A percentile compares a stretch with the other conserved stretches of the same genome.
phyloP scores from a whole-genome alignment of 768 basidiomycete species.

The Lyophyllum decastes region DNA sequence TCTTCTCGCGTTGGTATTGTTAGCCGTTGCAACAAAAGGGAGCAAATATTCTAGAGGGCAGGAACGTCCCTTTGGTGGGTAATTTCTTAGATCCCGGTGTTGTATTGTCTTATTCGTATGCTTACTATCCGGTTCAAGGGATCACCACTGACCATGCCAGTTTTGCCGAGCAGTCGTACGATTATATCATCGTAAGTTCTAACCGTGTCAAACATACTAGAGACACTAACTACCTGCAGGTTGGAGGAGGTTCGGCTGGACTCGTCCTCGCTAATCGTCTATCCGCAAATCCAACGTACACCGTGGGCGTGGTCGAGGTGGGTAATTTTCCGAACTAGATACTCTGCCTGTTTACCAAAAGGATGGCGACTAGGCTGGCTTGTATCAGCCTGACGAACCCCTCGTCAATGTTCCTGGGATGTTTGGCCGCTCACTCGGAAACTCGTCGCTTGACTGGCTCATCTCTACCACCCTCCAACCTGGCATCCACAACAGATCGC shows the following conservation, averaged over 20 bases:
- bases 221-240: not conserved
- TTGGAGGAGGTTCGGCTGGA: constrained; percentile 24
- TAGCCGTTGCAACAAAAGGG: no score
- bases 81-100: no score
- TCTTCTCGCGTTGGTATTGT: no score
- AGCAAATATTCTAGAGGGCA: no score
- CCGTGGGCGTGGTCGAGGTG: constrained; percentile 27
- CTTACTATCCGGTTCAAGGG: no score
- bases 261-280: constrained; percentile 25
- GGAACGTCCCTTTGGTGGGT: no score
- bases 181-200: constrained; percentile 13
- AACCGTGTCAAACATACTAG: not conserved
- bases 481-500: constrained; percentile 8
- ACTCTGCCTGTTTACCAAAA: not conserved
- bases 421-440: constrained; percentile 5
- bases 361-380: constrained; percentile 19
- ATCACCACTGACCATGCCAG: constrained; percentile 9
- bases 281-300: constrained; percentile 22
- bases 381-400: constrained; percentile 18
- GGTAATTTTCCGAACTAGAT: not conserved
- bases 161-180: constrained; percentile 13
- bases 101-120: no score
- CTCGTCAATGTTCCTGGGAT: constrained; percentile 17
- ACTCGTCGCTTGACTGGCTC: constrained; percentile 12
- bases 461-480: constrained; percentile 10